These are phyloP conservation scores for Dictyostelium capitatum DNA, from an alignment of 78 protist genomes.

Conservation along the genomic window DNA sequence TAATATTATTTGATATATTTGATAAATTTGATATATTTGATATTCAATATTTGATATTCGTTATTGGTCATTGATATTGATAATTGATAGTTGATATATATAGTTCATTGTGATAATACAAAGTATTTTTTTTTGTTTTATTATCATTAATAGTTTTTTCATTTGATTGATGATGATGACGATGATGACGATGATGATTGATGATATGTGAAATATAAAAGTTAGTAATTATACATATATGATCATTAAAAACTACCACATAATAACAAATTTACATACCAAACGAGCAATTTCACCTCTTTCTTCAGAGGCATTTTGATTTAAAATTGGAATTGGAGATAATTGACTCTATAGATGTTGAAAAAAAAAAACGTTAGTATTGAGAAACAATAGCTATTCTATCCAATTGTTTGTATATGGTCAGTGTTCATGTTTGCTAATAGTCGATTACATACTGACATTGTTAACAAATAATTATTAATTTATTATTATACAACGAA, in stretches of 20 bases:
- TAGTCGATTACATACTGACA: constrained; percentile 9
- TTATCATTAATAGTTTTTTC: background rate
- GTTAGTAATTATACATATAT: too few species aligned
- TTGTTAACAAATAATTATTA: background rate
- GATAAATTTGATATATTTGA: background rate
- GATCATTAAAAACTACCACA: background rate
- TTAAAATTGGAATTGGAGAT: constrained; percentile 78
- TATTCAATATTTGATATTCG: background rate
- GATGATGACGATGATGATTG: too few species aligned
- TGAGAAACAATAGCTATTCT: too few species aligned
- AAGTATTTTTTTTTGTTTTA: too few species aligned
- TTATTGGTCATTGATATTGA: too few species aligned
- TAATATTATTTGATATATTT: background rate
- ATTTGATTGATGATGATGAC: background rate
- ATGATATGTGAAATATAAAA: too few species aligned
- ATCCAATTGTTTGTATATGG: too few species aligned
- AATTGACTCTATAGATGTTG: constrained; percentile 30
- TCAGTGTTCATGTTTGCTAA: too few species aligned
- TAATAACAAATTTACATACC: background rate
- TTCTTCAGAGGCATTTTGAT: constrained; percentile 85
- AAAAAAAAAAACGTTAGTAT: background rate
- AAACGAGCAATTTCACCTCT: constrained; percentile 90
- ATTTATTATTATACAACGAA: background rate
- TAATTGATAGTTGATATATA: too few species aligned
- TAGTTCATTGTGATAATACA: too few species aligned